phyloP scores from a whole-genome alignment of 805 yeast genomes.

The Saccharomycopsis babjevae region DNA sequence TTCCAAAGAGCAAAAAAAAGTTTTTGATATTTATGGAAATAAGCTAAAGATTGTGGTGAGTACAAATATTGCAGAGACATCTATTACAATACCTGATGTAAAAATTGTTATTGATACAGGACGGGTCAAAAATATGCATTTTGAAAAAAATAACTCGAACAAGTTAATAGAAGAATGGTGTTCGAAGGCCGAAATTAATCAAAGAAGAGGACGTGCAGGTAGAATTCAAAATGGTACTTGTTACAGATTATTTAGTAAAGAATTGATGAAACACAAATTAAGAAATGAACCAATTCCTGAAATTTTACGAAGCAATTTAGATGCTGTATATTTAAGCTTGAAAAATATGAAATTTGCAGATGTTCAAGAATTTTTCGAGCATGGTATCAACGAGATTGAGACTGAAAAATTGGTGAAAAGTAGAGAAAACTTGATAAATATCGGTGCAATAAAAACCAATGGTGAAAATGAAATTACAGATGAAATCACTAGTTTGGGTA shows the following conservation, averaged over 20 bases:
- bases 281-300: constrained; percentile 76
- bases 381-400: constrained; percentile 79
- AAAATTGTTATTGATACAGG: constrained; percentile 89
- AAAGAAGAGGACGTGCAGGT: constrained; percentile 97
- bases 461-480: constrained; percentile 20
- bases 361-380: constrained; percentile 57
- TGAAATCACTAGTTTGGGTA: constrained; percentile 63
- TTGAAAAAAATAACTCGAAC: constrained; percentile 60
- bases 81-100: constrained; percentile 92
- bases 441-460: constrained; percentile 52
- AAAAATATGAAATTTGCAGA: constrained; percentile 79
- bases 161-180: constrained; percentile 74
- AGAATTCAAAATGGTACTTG: constrained; percentile 80
- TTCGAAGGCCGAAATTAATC: constrained; percentile 80
- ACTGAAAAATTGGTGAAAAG: constrained; percentile 42
- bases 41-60: constrained; percentile 66
- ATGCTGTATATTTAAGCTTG: constrained; percentile 71
- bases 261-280: constrained; percentile 49
- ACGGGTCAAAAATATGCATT: constrained; percentile 66
- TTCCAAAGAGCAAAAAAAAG: constrained; percentile 71
- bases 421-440: constrained; percentile 41
- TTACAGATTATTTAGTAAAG: constrained; percentile 64
- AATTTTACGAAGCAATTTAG: constrained; percentile 73
- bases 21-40: constrained; percentile 46
- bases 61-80: constrained; percentile 94